Evolutionary conservation across 1,139 yeast species (phyloP).

Genomic region (Geotrichum siamense): DNA sequence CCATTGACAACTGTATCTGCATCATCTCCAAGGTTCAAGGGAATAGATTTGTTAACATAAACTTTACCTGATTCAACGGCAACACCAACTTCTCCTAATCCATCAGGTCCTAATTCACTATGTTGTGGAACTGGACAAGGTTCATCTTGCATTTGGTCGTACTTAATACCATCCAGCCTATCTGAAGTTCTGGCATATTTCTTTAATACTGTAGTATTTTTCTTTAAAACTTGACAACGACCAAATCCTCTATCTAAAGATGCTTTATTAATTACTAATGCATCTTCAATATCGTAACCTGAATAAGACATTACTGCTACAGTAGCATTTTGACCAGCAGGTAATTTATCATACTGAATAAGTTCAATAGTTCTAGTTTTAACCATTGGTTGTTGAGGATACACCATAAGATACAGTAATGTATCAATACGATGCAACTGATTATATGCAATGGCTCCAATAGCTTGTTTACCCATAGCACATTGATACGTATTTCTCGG

Average conservation of each 20-base stretch:
- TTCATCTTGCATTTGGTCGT: conserved; percentile 45
- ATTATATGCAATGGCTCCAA: conserved; percentile 97
- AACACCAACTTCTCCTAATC: conserved; percentile 94
- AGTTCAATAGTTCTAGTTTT: conserved; percentile 94
- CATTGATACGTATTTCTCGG: conserved; percentile 98
- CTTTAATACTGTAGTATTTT: conserved; percentile 81
- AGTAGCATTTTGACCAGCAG: conserved; percentile 98
- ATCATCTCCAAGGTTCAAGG: conserved; percentile 71
- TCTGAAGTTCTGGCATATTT: conserved; percentile 92
- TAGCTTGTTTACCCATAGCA: conserved; percentile 99
- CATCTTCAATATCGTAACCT: conserved; percentile 99
- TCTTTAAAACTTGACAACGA: conserved; percentile 93
- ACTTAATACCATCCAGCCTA: conserved; percentile 83
- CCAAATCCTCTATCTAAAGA: conserved; percentile 97
- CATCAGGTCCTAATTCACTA: conserved; percentile 83
- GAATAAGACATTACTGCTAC: conserved; percentile 99
- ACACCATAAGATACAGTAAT: conserved; percentile 84
- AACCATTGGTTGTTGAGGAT: conserved; percentile 99
- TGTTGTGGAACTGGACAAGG: conserved; percentile 75
- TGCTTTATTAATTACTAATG: conserved; percentile 85
- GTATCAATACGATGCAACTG: conserved; percentile 96
- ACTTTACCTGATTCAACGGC: conserved; percentile 88
- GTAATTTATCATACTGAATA: conserved; percentile 89
- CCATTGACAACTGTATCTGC: conserved; percentile 24
- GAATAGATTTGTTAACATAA: conserved; percentile 86